Base-by-base conservation (phyloP, 495 filamentous ascomycete species). In the Penicillium silybi region DNA sequence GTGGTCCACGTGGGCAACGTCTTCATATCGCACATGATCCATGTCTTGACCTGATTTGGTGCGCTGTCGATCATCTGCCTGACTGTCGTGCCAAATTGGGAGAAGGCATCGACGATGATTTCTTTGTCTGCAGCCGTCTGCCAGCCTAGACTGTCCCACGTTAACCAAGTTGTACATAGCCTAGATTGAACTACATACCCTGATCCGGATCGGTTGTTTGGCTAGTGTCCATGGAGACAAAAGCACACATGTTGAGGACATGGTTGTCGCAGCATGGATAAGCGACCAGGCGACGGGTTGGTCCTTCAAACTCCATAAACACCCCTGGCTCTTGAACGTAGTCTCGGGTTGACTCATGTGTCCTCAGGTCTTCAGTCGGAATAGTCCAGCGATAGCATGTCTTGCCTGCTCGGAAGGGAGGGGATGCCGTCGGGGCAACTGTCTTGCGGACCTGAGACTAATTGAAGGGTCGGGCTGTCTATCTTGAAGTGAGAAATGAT, bases 21-120 rank as follows among this genome's bases (percentile, higher is more conserved):
- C 18, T 75, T 64, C 76, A 84, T 84, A 53, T 86, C 82, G 10
- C 78, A 70, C n/a, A 86, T 60, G 26, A 74, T 69, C 80, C 81
- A 85, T 0, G 84, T 72, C 41, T 77, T 81, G 11, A 82, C 54
- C 17, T 63, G 69, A 0, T 70, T 44, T 23, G 76, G 69, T 0
- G 74, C 75, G 11, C 71, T 70, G 0, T 63, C 48, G 2, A 81
- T 50, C 1, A 82, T 62, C 22, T 64, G 58, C 39, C 67, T 53
- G 16, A 83, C 59, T 1, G 44, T 59, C 0, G 76, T 67, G 7
- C 66, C 65, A 49, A 82, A 84, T 7, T 65, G 55, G 2, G 66
- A 57, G 46, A 75, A 85, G 0, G 75, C 72, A 0, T 73, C 54
- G 1, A 74, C 52, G 22, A 85, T 58, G 2, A 64, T 59, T 0